Evolutionary conservation across 805 yeast genomes (phyloP).

Genomic region (Candida pseudofarinosa): DNA sequence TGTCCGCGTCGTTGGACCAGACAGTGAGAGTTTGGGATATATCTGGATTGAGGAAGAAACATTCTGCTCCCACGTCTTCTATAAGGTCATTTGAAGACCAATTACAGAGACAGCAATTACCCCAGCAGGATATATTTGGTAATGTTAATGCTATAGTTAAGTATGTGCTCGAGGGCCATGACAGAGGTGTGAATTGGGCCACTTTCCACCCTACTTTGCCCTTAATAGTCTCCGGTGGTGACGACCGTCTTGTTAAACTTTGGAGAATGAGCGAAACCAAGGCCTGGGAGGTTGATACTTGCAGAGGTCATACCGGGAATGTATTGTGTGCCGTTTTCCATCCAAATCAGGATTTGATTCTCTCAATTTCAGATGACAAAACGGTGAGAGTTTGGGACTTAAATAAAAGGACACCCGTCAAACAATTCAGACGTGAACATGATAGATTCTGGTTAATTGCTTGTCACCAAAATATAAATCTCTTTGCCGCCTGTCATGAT

Average conservation of each 20-base stretch:
- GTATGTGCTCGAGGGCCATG: conserved; percentile 95
- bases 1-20: conserved; percentile 94
- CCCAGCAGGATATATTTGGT: conserved; percentile 92
- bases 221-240: conserved; percentile 91
- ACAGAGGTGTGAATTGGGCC: conserved; percentile 98
- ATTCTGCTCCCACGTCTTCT: conserved; percentile 67
- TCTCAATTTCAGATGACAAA: conserved; percentile 94
- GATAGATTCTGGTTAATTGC: conserved; percentile 94
- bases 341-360: conserved; percentile 85
- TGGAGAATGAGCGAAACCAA: conserved; percentile 98
- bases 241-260: conserved; percentile 88
- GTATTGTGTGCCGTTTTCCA: conserved; percentile 88
- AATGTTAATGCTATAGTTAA: conserved; percentile 91
- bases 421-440: conserved; percentile 88
- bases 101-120: conserved; percentile 56
- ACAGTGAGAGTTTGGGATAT: conserved; percentile 99
- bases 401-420: conserved; percentile 87
- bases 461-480: conserved; percentile 83
- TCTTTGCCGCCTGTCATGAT: conserved; percentile 96
- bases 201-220: conserved; percentile 96
- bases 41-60: conserved; percentile 88
- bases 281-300: conserved; percentile 99
- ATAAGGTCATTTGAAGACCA: conserved; percentile 49
- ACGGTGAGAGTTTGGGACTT: conserved; percentile 96
- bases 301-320: conserved; percentile 95